Percentiles rank a stretch among this genome's conserved stretches.
Conservation (phyloP, 148 eudicot genomes). For the Nepenthes mirabilis region DNA sequence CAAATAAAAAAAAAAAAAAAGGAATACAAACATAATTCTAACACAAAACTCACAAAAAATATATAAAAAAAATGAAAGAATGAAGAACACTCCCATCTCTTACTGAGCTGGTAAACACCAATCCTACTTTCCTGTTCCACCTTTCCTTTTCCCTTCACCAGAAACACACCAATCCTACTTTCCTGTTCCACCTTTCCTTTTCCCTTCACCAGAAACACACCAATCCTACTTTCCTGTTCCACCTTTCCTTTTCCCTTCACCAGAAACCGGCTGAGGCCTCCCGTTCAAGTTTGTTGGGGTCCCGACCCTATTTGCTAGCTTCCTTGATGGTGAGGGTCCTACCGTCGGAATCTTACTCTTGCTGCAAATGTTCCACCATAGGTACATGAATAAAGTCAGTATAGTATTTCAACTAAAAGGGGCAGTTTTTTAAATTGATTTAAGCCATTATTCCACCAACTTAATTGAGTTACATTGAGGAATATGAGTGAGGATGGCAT, state of each 20-base stretch:
- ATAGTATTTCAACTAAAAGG: too few species aligned
- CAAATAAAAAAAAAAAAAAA: too few species aligned
- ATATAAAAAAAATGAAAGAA: not conserved
- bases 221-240: constrained; percentile 50
- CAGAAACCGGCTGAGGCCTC: constrained; percentile 33
- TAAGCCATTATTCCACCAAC: too few species aligned
- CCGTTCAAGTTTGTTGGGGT: constrained; percentile 33
- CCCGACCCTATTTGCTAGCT: constrained; percentile 30
- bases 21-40: too few species aligned
- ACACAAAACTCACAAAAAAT: not conserved
- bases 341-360: constrained; percentile 35
- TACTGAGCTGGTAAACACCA: not conserved
- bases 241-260: constrained; percentile 51
- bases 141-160: constrained; percentile 53
- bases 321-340: constrained; percentile 44
- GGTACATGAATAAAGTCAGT: not conserved
- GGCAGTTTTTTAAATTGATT: too few species aligned
- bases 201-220: constrained; percentile 31
- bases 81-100: not conserved
- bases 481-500: too few species aligned
- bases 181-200: constrained; percentile 49
- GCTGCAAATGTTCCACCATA: constrained; percentile 19
- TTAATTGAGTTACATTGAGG: too few species aligned
- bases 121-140: constrained; percentile 49
- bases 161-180: constrained; percentile 34